Conservation (phyloP, 352 stramenopile genomes). For the Globisporangium nodosum region DNA sequence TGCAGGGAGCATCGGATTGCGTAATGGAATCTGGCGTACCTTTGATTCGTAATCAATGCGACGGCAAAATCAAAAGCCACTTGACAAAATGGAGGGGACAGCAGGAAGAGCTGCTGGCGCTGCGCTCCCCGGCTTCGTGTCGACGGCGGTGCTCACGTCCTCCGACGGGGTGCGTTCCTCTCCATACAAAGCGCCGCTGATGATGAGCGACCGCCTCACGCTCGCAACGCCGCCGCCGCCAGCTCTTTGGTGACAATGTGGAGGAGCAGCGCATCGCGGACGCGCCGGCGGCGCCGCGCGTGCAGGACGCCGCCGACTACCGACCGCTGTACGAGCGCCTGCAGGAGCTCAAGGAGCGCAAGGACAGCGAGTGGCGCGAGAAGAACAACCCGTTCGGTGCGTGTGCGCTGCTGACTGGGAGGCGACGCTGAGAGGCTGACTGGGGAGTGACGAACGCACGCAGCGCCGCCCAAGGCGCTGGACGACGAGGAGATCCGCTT, state of each 20-base stretch:
- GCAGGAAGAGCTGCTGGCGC: neutral
- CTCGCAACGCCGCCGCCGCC: neutral
- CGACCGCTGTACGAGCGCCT: conserved; percentile 79
- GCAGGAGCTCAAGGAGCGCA: conserved; percentile 69
- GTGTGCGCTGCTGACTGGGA: neutral
- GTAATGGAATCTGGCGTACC: too few relatives aligned
- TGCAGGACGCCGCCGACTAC: conserved; percentile 43
- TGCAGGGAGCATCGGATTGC: neutral
- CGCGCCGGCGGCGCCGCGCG: conserved; percentile 32
- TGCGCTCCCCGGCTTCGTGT: conserved; percentile 69
- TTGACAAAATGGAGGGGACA: too few relatives aligned
- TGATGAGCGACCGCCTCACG: neutral
- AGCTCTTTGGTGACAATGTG: conserved; percentile 87
- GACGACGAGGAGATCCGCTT: conserved; percentile 85
- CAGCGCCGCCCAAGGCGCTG: conserved; percentile 79
- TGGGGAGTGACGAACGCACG: neutral
- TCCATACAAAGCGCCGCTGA: neutral
- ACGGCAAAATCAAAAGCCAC: neutral
- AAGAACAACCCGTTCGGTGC: conserved; percentile 87
- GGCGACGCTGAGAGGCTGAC: neutral
- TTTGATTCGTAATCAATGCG: too few relatives aligned
- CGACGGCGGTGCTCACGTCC: conserved; percentile 76
- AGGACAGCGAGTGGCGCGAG: conserved; percentile 86
- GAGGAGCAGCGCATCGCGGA: conserved; percentile 79
- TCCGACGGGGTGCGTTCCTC: conserved; percentile 57